Conservation (phyloP, 2,329 filamentous ascomycete genomes). For the Leptoxyphium fumago region DNA sequence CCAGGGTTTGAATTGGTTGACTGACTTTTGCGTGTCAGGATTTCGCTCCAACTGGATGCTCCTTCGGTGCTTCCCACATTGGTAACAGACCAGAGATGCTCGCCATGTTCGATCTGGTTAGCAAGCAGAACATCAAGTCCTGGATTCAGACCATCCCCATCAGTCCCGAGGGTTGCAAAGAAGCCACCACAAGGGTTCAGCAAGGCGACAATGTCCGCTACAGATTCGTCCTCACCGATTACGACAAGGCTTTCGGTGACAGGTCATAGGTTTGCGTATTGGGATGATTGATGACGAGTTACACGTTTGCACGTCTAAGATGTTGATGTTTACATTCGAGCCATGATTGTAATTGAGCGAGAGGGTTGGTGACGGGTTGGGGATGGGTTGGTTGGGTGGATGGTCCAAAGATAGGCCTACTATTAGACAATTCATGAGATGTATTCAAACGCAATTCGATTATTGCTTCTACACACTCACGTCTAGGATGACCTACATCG, state of each 20-base stretch:
- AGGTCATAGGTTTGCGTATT: slow-evolving; percentile 12
- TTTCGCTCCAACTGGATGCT: slow-evolving; percentile 57
- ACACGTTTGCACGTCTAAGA: too few relatives aligned
- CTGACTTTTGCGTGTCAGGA: slow-evolving; percentile 51
- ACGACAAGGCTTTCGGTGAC: slow-evolving; percentile 51
- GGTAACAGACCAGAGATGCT: slow-evolving; percentile 36
- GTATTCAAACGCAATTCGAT: too few relatives aligned
- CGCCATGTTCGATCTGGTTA: slow-evolving; percentile 36
- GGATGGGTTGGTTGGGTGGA: neutral
- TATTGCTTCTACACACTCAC: too few relatives aligned
- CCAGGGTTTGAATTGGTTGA: neutral
- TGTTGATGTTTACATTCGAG: neutral
- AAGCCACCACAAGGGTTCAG: slow-evolving; percentile 51
- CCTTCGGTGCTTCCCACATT: slow-evolving; percentile 36
- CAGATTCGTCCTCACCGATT: slow-evolving; percentile 54
- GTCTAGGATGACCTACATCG: too few relatives aligned
- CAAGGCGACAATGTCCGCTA: slow-evolving; percentile 59
- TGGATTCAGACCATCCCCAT: slow-evolving; percentile 57
- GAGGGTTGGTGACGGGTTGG: neutral
- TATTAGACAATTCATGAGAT: too few relatives aligned
- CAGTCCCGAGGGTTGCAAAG: slow-evolving; percentile 51
- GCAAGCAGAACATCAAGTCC: slow-evolving; percentile 36
- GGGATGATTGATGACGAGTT: too few relatives aligned
- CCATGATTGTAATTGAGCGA: neutral
- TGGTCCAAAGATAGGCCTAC: too few relatives aligned